A percentile compares a stretch with the other conserved stretches of the same genome.
phyloP scores from a whole-genome alignment of 345 rosid genomes.

The Dipteronia dyeriana region DNA sequence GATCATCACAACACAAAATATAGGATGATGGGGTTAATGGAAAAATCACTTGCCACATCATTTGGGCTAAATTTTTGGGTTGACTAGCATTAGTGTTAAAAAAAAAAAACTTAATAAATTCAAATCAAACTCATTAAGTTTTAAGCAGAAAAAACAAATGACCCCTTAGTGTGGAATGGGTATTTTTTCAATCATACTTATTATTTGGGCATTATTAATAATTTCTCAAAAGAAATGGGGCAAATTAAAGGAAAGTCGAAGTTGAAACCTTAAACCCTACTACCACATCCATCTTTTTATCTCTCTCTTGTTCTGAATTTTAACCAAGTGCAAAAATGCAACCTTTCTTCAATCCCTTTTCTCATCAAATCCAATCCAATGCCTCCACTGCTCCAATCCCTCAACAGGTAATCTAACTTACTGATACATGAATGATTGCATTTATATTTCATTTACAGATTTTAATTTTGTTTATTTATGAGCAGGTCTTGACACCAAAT shows the following conservation, averaged over 20 bases:
- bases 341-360: conserved; percentile 33
- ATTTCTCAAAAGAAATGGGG: no score
- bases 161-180: no score
- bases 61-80: no score
- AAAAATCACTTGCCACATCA: no score
- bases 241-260: not conserved
- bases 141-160: no score
- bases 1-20: no score
- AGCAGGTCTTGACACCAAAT: conserved; percentile 27
- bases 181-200: no score
- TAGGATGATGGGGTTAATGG: no score
- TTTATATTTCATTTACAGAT: not conserved
- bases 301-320: not conserved
- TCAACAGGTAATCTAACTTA: conserved; percentile 29
- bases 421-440: not conserved
- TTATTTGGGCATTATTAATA: no score
- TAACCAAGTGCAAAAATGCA: conserved; percentile 21
- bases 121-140: no score
- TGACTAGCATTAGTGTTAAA: no score
- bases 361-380: conserved; percentile 16
- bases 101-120: no score
- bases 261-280: not conserved
- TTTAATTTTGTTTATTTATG: conserved; percentile 3
- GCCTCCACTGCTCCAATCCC: conserved; percentile 11
- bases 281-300: not conserved